Base-by-base conservation (phyloP, 345 rosid species). In the Diplotaxis tenuifolia region DNA sequence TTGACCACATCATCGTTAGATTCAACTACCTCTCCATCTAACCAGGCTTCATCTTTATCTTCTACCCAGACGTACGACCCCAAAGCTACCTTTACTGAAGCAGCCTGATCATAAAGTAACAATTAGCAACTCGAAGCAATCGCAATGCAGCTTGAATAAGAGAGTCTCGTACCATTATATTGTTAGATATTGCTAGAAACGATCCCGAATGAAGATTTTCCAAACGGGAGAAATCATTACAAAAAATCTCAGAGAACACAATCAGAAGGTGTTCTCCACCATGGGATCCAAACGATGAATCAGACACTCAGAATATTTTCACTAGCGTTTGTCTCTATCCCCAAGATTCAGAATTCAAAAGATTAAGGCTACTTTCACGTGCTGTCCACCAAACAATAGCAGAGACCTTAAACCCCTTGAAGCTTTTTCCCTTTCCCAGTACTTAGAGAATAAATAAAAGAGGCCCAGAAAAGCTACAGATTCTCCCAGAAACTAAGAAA, bases 61-160 rank as follows among this genome's bases (percentile, higher is more conserved):
- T 92, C 96, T 65, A 84, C 84, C 99, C 99, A 95, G 71, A 92
- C 92, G 59, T 64, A 62, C 71, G 99, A 90, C 58, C 99, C 99
- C 60, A 86, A 62, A 76, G 87, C 81, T 45, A 45, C 18, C 18
- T 42, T 42, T 42, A 42, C 50, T 42, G 50, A 42, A 42, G 50
- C 50, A 78, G 85, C 89, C 96, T 91, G 63, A 71, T 70, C 22
- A 47, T 0, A 60, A 57, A 3, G 20, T 25, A 8, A 66, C 3
- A 42, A 42, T 42, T 34, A 55, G 58, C 14, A 42, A 47, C 6
- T 21, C 11, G 19, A 20, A 57, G 28, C 58, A 77, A 49, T 19
- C 31, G 5, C 36, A 71, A 71, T 65, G 80, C 76, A 71, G 80
- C 3, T 65, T 9, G 28, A 22, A 59, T 68, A 77, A 27, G 47